Base-by-base conservation (phyloP, 1,139 yeast genomes). In the Debaryomycetaceae sp. region DNA sequence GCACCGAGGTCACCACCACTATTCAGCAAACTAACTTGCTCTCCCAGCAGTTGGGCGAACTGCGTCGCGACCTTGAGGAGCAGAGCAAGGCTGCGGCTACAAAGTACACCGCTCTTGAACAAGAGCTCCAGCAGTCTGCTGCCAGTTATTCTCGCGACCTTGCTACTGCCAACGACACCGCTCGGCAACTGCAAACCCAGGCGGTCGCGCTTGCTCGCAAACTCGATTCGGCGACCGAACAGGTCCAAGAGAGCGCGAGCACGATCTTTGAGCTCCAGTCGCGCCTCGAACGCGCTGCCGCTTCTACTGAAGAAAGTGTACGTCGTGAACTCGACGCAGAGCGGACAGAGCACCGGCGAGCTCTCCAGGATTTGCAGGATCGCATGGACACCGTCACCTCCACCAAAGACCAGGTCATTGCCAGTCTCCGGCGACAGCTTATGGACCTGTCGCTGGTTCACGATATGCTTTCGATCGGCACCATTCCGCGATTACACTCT, bases 121-220 rank as follows among this genome's bases (percentile, higher is more conserved):
- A 15, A 16, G 19, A 13, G 13, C 13, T 16, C 5, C 13, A 18
- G 4, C 20, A 18, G 7, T 13, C 27, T 12, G 22, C 27, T 6
- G 18, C 14, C 15, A 16, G 13, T 3, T 22, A 25, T n/a, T n/a
- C n/a, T n/a, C n/a, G n/a, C n/a, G 22, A 25, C 27, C 4, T 25
- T 25, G 14, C 19, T 25, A 16, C 27, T 22, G n/a, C 21, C 27
- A n/a, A 18, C 19, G 7, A 26, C 13, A n/a, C 15, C 24, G 3
- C 24, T 24, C 4, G 18, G 8, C 10, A 16, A 25, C 6, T 20
- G 11, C 3, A 25, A 15, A 4, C 13, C 13, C 8, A 23, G 14
- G 7, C 22, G 22, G 12, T n/a, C n/a, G n/a, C n/a, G n/a, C n/a
- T n/a, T n/a, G n/a, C n/a, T n/a, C n/a, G n/a, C n/a, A n/a, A n/a